Conservation (phyloP, 805 yeast species). For the Saccharomyces mikatae region DNA sequence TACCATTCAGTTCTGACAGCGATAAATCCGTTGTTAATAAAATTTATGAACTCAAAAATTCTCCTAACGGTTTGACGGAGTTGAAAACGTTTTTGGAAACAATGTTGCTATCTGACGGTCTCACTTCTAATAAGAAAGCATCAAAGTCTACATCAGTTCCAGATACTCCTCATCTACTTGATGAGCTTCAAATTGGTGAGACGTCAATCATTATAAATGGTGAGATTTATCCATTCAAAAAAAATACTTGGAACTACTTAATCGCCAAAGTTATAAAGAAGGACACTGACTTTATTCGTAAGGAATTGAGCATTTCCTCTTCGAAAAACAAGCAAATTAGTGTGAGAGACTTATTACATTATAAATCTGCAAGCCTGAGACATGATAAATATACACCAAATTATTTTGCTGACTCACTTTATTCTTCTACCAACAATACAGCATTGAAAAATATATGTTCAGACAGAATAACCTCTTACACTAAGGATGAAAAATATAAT, state of each 20-base stretch:
- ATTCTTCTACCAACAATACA: slow-evolving; percentile 23
- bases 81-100: slow-evolving; percentile 16
- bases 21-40: slow-evolving; percentile 16
- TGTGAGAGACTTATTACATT: slow-evolving; percentile 26
- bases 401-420: slow-evolving; percentile 26
- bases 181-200: slow-evolving; percentile 34
- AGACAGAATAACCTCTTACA: slow-evolving; percentile 19
- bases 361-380: slow-evolving; percentile 33
- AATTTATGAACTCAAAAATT: slow-evolving; percentile 20
- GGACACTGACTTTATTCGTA: slow-evolving; percentile 38
- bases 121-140: not conserved
- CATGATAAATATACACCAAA: slow-evolving; percentile 47
- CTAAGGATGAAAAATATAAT: slow-evolving; percentile 15
- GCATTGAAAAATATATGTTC: slow-evolving; percentile 11
- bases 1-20: slow-evolving; percentile 44
- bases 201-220: slow-evolving; percentile 70
- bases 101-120: slow-evolving; percentile 5
- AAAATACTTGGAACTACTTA: slow-evolving; percentile 45
- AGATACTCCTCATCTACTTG: slow-evolving; percentile 21
- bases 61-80: slow-evolving; percentile 4
- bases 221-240: slow-evolving; percentile 44
- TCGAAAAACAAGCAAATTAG: slow-evolving; percentile 7
- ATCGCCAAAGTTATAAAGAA: slow-evolving; percentile 44
- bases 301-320: slow-evolving; percentile 12
- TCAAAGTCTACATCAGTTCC: slow-evolving; percentile 16